Conservation (phyloP, 164 flowering plant genomes). For the Chimonanthus praecox region DNA sequence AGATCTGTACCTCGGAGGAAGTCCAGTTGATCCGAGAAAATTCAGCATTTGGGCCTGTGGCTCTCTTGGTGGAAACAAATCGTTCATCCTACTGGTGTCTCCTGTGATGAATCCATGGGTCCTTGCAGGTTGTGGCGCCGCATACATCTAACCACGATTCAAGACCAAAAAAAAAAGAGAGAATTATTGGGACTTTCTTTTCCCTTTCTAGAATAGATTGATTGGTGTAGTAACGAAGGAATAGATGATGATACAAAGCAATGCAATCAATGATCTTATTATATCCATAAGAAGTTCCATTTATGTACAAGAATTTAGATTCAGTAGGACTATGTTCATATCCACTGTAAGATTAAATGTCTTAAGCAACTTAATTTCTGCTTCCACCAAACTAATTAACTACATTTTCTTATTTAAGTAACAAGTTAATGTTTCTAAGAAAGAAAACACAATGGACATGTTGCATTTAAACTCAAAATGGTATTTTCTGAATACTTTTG, state of each 20-base stretch:
- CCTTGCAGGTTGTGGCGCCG: neutral
- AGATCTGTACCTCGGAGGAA: constrained; percentile 2
- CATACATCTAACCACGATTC: neutral
- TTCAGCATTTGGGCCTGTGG: neutral
- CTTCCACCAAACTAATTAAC: neutral
- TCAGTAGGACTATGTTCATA: too few relatives aligned
- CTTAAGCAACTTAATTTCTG: neutral
- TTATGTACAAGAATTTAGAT: too few relatives aligned
- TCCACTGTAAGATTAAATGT: too few relatives aligned
- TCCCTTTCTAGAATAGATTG: too few relatives aligned
- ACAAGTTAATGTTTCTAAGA: neutral
- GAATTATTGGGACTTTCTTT: too few relatives aligned
- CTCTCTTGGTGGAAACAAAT: constrained; percentile 5
- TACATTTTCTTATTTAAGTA: neutral
- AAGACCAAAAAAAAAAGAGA: neutral
- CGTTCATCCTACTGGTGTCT: neutral
- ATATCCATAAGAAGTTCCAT: too few relatives aligned
- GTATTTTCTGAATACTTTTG: neutral
- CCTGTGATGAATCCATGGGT: neutral
- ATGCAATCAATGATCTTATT: too few relatives aligned
- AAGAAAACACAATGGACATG: neutral
- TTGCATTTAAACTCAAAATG: neutral
- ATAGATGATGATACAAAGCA: too few relatives aligned
- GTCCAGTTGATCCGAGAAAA: constrained; percentile 2
- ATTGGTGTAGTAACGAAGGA: too few relatives aligned